A percentile compares a stretch with the other conserved stretches of the same genome.
phyloP scores from a whole-genome alignment of 306 rosid species.

The Prunus mongolica region DNA sequence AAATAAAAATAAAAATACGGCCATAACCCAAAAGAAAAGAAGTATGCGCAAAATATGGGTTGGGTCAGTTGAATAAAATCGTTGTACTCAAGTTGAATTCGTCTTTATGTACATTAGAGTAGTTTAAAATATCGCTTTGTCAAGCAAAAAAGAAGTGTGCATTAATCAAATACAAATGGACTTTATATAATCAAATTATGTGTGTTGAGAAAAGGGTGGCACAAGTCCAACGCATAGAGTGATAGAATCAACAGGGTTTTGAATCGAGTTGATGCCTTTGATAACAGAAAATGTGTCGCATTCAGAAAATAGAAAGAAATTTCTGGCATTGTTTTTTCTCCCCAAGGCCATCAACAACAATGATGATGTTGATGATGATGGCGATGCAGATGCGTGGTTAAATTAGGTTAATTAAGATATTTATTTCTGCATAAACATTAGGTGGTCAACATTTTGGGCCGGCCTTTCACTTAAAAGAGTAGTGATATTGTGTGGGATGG shows the following conservation, averaged over 20 bases:
- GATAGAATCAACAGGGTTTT: constrained; percentile 3
- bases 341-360: constrained; percentile 9
- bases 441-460: constrained; percentile 19
- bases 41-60: too few relatives aligned
- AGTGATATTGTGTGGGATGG: neutral
- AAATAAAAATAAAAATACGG: neutral
- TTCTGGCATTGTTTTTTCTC: neutral
- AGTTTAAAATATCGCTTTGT: too few relatives aligned
- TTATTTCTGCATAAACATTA: neutral
- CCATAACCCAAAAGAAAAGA: neutral
- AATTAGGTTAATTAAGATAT: neutral
- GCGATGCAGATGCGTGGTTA: constrained; percentile 12
- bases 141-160: too few relatives aligned
- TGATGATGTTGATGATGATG: constrained; percentile 11
- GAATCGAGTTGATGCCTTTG: neutral
- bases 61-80: too few relatives aligned
- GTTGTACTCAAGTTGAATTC: too few relatives aligned
- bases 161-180: too few relatives aligned
- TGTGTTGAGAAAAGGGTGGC: neutral
- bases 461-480: constrained; percentile 7
- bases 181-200: neutral
- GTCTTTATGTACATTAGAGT: too few relatives aligned
- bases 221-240: neutral
- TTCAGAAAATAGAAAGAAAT: neutral
- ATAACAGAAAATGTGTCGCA: constrained; percentile 1